Evolutionary conservation across 2,329 filamentous ascomycete species (phyloP).

Genomic region (Verticillium nubilum): DNA sequence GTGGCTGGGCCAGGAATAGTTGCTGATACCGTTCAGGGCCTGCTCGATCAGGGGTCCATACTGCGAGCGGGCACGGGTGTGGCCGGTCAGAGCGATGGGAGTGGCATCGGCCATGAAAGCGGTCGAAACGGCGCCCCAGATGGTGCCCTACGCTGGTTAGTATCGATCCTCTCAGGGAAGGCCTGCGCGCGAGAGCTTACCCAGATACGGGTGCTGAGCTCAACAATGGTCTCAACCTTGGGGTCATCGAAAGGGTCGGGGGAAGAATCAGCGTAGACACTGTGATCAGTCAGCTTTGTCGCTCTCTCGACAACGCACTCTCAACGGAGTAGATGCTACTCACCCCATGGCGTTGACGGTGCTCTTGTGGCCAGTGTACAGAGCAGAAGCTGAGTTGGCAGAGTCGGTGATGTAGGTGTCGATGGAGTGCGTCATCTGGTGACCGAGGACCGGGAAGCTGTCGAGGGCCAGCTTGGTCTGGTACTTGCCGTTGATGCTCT

Average conservation of each 20-base stretch:
- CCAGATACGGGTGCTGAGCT: constrained; percentile 67
- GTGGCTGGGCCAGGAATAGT: constrained; percentile 76
- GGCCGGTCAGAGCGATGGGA: constrained; percentile 67
- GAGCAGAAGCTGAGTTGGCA: constrained; percentile 75
- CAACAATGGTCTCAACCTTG: constrained; percentile 78
- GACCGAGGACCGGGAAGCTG: constrained; percentile 77
- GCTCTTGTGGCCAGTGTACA: constrained; percentile 81
- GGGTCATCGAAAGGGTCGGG: constrained; percentile 72
- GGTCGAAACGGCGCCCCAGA: constrained; percentile 68
- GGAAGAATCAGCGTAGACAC: constrained; percentile 73
- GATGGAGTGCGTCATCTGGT: constrained; percentile 85
- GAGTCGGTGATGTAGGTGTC: constrained; percentile 83
- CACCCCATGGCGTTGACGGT: constrained; percentile 74
- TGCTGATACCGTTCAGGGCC: constrained; percentile 68
- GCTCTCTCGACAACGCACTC: no score
- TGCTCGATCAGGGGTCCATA: constrained; percentile 72
- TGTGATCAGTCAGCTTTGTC: constrained; percentile 12
- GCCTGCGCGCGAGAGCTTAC: constrained; percentile 12
- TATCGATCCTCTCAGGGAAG: not conserved
- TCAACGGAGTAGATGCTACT: constrained; percentile 4
- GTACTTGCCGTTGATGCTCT: constrained; percentile 80
- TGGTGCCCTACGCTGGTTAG: constrained; percentile 31
- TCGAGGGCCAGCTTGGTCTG: constrained; percentile 71
- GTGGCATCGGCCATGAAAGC: constrained; percentile 79
- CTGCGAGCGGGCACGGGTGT: constrained; percentile 63